Evolutionary conservation across 306 rosid genomes (phyloP).

Genomic region (Spatholobus suberectus): DNA sequence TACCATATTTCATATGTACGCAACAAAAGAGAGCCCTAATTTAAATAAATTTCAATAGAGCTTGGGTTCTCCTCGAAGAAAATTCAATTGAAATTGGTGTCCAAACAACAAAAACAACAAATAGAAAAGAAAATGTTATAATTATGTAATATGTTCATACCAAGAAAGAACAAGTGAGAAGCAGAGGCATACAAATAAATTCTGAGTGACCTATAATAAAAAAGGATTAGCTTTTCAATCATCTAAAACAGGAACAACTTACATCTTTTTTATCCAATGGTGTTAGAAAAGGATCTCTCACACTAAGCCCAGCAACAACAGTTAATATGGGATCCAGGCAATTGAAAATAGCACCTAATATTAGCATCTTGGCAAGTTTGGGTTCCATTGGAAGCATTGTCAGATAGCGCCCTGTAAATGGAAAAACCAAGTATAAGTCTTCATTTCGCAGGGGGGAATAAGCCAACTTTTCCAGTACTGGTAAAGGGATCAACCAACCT

Average conservation of each 20-base stretch:
- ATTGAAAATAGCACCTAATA: slow-evolving; percentile 81
- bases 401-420: slow-evolving; percentile 76
- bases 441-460: slow-evolving; percentile 26
- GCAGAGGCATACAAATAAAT: neutral
- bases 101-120: neutral
- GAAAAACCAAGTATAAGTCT: slow-evolving; percentile 39
- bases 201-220: neutral
- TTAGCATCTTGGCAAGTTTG: slow-evolving; percentile 96
- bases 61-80: neutral
- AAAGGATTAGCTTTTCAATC: slow-evolving; percentile 27
- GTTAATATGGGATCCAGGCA: slow-evolving; percentile 95
- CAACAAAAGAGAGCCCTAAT: neutral
- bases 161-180: neutral
- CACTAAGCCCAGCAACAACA: slow-evolving; percentile 92
- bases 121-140: neutral
- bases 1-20: neutral
- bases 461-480: slow-evolving; percentile 30
- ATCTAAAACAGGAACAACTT: slow-evolving; percentile 48
- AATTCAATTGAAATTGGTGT: slow-evolving; percentile 14
- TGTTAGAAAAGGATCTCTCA: slow-evolving; percentile 90
- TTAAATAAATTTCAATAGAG: neutral
- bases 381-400: slow-evolving; percentile 96
- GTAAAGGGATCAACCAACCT: slow-evolving; percentile 60
- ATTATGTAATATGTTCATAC: neutral
- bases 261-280: slow-evolving; percentile 95